Base-by-base conservation (phyloP, 169 alveolate genomes). In the Plasmodium reichenowi region DNA sequence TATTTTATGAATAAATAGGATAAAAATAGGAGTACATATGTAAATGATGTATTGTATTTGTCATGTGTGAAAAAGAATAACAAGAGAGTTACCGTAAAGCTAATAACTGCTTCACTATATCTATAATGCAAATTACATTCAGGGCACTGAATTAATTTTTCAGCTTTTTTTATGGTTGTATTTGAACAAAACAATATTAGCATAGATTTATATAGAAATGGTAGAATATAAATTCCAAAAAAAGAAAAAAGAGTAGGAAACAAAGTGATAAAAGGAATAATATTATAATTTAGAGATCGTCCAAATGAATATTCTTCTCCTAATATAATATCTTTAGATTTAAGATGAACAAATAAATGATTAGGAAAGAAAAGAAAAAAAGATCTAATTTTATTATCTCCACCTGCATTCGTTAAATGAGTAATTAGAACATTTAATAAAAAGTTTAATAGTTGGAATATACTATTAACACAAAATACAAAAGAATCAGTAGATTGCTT, bases 401-500 rank as follows among this genome's bases (percentile, higher is more conserved):
- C 96, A 12, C 96, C 96, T 59, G 91, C 76, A 70, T 93, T 93
- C 12, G 63, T 72, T 64, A 93, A 64, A 67, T 93, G 96, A 5
- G 96, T 88, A 22, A 93, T 70, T 13, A 88, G 20, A 15, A 91
- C 74, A 88, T 91, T 93, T 22, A 91, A 80, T 52, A 76, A 76
- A 45, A 88, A 59, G 76, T 93, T 78, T n/a, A 91, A 24, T 66
- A 88, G 26, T 88, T 92, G 75, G 29, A 80, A 67, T 47, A 50
- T 48, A 43, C 74, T 74, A 63, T 70, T 72, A 62, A 76, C 48
- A 75, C 88, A 80, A 93, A 93, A 88, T 12, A 72, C 48, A 88
- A 86, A 93, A 48, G 76, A 32, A 12, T 91, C 95, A 22, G 88
- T 72, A 54, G 88, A 58, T 20, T 88, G 93, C 20, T 85, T 50